phyloP scores from a whole-genome alignment of 129 eudicot species.

The Escallonia rubra region DNA sequence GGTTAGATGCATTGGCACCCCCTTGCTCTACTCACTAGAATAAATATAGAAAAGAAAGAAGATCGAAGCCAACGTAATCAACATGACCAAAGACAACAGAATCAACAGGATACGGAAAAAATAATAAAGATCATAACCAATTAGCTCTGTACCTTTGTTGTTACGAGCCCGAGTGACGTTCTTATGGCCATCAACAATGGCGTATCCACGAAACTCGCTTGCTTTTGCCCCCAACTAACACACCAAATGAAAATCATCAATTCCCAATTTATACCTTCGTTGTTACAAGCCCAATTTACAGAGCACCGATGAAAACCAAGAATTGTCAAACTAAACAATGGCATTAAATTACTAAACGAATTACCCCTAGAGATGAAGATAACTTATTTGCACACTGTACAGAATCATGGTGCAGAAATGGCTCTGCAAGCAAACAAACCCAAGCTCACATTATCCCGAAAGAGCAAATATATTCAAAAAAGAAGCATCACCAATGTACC shows the following conservation, averaged over 20 bases:
- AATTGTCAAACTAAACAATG: neutral
- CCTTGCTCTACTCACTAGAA: no score
- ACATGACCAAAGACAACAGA: neutral
- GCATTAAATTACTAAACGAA: neutral
- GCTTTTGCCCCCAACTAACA: constrained; percentile 57
- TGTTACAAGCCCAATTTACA: no score
- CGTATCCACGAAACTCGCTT: constrained; percentile 58
- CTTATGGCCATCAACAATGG: constrained; percentile 24
- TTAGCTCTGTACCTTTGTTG: constrained; percentile 28
- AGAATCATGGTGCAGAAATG: constrained; percentile 10
- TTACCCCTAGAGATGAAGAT: constrained; percentile 17
- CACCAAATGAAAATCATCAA: constrained; percentile 11
- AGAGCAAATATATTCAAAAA: no score
- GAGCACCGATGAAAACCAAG: neutral
- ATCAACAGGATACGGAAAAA: neutral
- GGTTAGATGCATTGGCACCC: no score
- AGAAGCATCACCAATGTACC: no score
- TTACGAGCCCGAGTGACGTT: constrained; percentile 25
- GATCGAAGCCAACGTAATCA: no score
- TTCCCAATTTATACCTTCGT: no score
- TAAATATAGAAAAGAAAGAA: no score
- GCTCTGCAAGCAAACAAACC: constrained; percentile 4
- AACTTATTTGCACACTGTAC: constrained; percentile 12
- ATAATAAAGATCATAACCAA: neutral
- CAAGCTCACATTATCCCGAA: no score